A percentile compares a stretch with the other conserved stretches of the same genome.
These are phyloP conservation scores for Medicago ruthenica DNA, from an alignment of 306 rosid species.

Conservation along the genomic window DNA sequence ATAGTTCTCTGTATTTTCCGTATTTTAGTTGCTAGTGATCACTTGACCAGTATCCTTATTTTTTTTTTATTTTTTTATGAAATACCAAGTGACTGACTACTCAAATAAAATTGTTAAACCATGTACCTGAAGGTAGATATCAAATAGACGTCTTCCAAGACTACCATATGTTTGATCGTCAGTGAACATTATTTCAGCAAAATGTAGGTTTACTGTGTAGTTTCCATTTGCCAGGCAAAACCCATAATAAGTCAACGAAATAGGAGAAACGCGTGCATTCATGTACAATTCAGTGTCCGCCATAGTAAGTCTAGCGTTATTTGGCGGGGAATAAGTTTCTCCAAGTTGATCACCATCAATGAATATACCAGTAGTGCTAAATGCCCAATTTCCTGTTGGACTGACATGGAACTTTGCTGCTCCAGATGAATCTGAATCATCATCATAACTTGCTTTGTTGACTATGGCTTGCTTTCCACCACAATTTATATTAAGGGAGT, in stretches of 20 bases:
- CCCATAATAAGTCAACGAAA: constrained; percentile 69
- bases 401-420: background rate
- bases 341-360: background rate
- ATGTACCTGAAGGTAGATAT: constrained; percentile 61
- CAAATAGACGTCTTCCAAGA: constrained; percentile 63
- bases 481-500: constrained; percentile 47
- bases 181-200: constrained; percentile 59
- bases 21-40: background rate
- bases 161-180: constrained; percentile 44
- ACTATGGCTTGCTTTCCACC: background rate
- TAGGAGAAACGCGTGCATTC: constrained; percentile 71
- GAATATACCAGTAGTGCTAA: constrained; percentile 63
- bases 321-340: background rate
- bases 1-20: background rate
- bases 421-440: background rate
- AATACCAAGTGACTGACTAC: background rate
- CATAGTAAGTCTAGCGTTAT: constrained; percentile 4
- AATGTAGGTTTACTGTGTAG: constrained; percentile 54
- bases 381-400: constrained; percentile 51
- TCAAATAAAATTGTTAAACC: background rate
- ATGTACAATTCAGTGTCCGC: constrained; percentile 47
- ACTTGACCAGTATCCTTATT: background rate
- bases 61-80: background rate
- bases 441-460: background rate
- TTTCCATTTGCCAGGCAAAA: constrained; percentile 58